Evolutionary conservation across 306 rosid genomes (phyloP).

Genomic region (Quillaja saponaria): DNA sequence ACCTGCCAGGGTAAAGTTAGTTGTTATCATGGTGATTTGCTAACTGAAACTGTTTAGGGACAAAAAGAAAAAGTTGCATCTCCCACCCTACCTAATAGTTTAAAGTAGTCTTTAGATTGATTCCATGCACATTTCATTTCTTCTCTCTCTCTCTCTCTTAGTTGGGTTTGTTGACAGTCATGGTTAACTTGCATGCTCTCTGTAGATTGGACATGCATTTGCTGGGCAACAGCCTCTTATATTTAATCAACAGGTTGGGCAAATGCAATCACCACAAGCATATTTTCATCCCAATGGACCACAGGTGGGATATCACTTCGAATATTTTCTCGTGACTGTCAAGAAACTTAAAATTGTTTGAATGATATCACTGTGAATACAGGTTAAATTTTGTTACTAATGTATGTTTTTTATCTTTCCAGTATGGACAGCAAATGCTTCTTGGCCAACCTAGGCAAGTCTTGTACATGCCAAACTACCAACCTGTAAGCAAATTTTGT

Average conservation of each 20-base stretch:
- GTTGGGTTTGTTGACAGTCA: constrained; percentile 8
- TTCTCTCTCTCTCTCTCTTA: background rate
- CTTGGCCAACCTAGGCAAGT: constrained; percentile 83
- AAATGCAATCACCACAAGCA: constrained; percentile 65
- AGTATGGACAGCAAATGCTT: constrained; percentile 82
- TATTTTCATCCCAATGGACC: constrained; percentile 89
- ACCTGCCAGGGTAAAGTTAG: background rate
- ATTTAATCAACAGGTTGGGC: constrained; percentile 72
- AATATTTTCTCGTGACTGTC: constrained; percentile 10
- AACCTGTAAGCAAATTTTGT: constrained; percentile 67
- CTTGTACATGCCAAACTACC: constrained; percentile 70
- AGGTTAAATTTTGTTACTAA: constrained; percentile 18
- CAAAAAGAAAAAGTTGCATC: background rate
- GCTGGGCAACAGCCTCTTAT: constrained; percentile 71
- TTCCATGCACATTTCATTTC: no score
- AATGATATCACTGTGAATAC: background rate
- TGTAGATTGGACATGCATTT: constrained; percentile 80
- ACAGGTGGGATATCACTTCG: constrained; percentile 57
- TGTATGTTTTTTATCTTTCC: constrained; percentile 30
- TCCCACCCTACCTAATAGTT: no score
- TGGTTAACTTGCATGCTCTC: constrained; percentile 26
- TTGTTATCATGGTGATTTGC: no score
- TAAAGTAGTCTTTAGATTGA: no score
- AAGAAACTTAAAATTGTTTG: background rate
- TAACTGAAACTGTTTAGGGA: background rate